phyloP scores from a whole-genome alignment of 768 basidiomycete genomes.

The Lactarius trivialis region DNA sequence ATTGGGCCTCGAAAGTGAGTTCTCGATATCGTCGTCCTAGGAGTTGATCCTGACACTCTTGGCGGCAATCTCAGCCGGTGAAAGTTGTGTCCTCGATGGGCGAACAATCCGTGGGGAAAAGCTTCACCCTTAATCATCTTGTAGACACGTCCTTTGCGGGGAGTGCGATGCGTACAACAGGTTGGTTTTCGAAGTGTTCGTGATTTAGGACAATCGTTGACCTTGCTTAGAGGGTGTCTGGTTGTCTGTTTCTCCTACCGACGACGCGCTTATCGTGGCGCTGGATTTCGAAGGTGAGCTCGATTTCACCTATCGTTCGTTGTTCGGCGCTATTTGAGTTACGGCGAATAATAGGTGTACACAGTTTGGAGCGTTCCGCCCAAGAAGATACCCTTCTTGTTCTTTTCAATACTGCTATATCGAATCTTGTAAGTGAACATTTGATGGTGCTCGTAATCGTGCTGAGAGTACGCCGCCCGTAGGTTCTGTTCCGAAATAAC shows the following conservation, averaged over 20 bases:
- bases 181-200: slow-evolving; percentile 11
- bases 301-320: too few species aligned
- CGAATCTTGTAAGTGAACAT: slow-evolving; percentile 40
- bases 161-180: slow-evolving; percentile 40
- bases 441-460: neutral
- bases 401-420: neutral
- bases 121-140: neutral
- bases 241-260: slow-evolving; percentile 59
- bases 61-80: slow-evolving; percentile 38
- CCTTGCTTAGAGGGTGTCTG: slow-evolving; percentile 45
- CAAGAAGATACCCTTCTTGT: slow-evolving; percentile 34
- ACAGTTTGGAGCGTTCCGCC: slow-evolving; percentile 54
- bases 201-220: neutral
- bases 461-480: slow-evolving; percentile 26
- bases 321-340: neutral
- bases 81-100: slow-evolving; percentile 37
- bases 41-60: neutral
- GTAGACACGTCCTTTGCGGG: neutral
- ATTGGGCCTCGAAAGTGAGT: slow-evolving; percentile 48
- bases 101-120: neutral
- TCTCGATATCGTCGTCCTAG: neutral
- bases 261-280: slow-evolving; percentile 46
- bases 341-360: slow-evolving; percentile 37
- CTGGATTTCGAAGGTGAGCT: slow-evolving; percentile 54
- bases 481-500: slow-evolving; percentile 54